Conservation (phyloP, 2,329 filamentous ascomycete species). For the Pseudogymnoascus sp. region DNA sequence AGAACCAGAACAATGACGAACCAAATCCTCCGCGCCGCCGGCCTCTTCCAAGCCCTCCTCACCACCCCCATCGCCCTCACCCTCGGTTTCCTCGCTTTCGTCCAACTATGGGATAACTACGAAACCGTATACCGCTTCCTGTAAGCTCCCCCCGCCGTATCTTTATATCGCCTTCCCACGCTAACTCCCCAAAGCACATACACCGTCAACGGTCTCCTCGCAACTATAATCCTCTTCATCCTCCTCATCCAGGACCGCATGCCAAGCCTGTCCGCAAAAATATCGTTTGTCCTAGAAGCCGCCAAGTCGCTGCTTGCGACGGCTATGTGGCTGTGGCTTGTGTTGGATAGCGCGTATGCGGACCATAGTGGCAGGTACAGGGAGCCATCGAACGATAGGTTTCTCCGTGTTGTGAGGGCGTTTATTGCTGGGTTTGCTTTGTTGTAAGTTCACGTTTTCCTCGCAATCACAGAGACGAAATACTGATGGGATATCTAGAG, state of each 20-base stretch:
- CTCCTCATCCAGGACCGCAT: conserved; percentile 18
- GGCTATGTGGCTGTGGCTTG: conserved; percentile 21
- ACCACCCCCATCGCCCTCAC: conserved; percentile 16
- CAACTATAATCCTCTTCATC: conserved; percentile 19
- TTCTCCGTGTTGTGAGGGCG: conserved; percentile 14
- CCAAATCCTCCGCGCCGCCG: conserved; percentile 18
- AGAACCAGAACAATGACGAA: conserved; percentile 12
- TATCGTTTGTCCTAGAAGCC: conserved; percentile 17
- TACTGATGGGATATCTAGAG: conserved; percentile 4
- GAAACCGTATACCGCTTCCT: conserved; percentile 5
- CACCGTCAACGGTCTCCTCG: conserved; percentile 16
- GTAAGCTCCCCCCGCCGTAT: background rate
- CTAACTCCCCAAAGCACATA: conserved; percentile 9
- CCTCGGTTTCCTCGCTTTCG: conserved; percentile 10
- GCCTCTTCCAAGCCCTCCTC: conserved; percentile 20
- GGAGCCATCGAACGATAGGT: background rate
- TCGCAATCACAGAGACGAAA: background rate
- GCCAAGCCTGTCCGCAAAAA: background rate
- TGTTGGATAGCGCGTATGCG: conserved; percentile 18
- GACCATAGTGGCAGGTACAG: background rate
- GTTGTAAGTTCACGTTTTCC: conserved; percentile 16
- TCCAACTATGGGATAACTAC: conserved; percentile 3
- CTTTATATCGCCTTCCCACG: background rate
- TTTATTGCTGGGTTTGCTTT: conserved; percentile 18
- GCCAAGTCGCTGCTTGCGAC: conserved; percentile 18